A percentile compares a stretch with the other conserved stretches of the same genome.
Evolutionary conservation across 805 yeast species (phyloP).

Genomic region (Ogataea kodamae): DNA sequence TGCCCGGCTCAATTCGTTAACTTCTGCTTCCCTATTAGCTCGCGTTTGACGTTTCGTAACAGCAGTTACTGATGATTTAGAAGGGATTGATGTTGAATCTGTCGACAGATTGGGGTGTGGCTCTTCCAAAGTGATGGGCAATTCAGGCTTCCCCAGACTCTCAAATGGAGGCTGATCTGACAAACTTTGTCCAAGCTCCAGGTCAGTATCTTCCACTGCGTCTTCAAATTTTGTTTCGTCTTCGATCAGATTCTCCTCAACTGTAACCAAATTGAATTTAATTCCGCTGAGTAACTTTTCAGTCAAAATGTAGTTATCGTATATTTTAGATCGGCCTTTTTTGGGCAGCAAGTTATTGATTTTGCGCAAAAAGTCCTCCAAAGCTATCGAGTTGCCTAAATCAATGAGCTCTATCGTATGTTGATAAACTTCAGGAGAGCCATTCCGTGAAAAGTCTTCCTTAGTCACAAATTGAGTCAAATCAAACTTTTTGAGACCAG

Average conservation of each 20-base stretch:
- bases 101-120: not conserved
- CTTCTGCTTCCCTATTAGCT: conserved; percentile 18
- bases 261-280: conserved; percentile 29
- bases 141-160: not conserved
- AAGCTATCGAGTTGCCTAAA: conserved; percentile 14
- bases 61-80: no score
- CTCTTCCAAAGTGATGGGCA: not conserved
- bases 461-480: conserved; percentile 9
- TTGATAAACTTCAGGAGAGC: conserved; percentile 24
- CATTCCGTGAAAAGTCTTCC: conserved; percentile 20
- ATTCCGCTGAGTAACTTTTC: conserved; percentile 48
- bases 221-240: conserved; percentile 2
- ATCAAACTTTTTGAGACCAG: not conserved
- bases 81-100: not conserved
- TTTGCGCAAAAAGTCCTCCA: conserved; percentile 20
- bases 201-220: not conserved
- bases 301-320: conserved; percentile 51
- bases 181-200: not conserved
- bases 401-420: conserved; percentile 19
- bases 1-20: conserved; percentile 13
- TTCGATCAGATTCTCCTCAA: not conserved
- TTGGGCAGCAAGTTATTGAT: conserved; percentile 31
- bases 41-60: conserved; percentile 21
- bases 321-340: conserved; percentile 40
- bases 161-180: not conserved